These are phyloP conservation scores for Pneumocystis carinii DNA, from an alignment of 1,139 yeast genomes.

Conservation along the genomic window DNA sequence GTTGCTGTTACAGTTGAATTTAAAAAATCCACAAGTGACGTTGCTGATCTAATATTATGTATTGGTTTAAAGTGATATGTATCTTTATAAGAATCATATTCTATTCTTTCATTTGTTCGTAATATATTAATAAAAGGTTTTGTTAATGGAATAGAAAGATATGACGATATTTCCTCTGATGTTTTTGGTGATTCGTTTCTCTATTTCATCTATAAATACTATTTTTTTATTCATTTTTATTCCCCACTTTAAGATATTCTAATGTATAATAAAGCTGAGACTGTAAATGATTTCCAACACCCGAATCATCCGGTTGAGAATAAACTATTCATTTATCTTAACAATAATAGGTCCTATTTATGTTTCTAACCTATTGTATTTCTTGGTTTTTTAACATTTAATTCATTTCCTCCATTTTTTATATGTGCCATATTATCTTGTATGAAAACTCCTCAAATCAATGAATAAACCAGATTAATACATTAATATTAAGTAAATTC, in stretches of 20 bases:
- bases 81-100: conserved; percentile 41
- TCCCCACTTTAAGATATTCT: conserved; percentile 61
- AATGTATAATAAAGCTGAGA: conserved; percentile 79
- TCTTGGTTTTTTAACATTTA: background rate
- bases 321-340: conserved; percentile 15
- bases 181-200: background rate
- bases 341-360: background rate
- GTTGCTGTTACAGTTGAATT: conserved; percentile 74
- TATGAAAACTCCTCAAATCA: too few relatives aligned
- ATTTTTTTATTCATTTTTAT: conserved; percentile 12
- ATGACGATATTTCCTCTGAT: conserved; percentile 4
- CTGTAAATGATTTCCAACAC: conserved; percentile 49
- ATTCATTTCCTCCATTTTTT: background rate
- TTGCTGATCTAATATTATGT: conserved; percentile 71
- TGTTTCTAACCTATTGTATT: background rate
- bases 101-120: conserved; percentile 20
- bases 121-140: conserved; percentile 1
- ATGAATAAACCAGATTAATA: too few relatives aligned
- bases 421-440: background rate
- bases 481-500: too few relatives aligned
- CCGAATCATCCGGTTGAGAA: conserved; percentile 26
- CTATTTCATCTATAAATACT: conserved; percentile 1
- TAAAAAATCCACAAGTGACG: conserved; percentile 58
- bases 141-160: conserved; percentile 8
- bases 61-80: conserved; percentile 78